Base-by-base conservation (phyloP, 2,329 filamentous ascomycete genomes). In the Cladosporium colombiae region DNA sequence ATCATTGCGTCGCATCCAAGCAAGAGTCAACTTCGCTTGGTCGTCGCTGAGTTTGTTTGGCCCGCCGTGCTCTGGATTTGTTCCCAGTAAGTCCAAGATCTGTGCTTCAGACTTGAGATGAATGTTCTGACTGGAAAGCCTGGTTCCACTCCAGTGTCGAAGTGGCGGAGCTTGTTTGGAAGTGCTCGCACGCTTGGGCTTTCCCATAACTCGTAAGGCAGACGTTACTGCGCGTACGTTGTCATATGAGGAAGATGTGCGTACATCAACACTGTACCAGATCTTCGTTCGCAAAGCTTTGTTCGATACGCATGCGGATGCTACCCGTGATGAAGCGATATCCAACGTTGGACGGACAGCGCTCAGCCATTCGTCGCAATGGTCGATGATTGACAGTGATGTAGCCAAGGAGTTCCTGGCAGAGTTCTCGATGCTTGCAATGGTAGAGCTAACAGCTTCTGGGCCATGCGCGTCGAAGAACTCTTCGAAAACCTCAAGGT, bases 261-360 rank as follows among this genome's bases (percentile, higher is more conserved):
- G 90, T 31, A 98, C 93, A 76, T 97, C 93, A 1, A 91, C 94
- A 67, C 95, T 91, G 76, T 96, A 99, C 95, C 95, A 99, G 91
- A 98, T 97, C 82, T 98, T 98, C 76, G 97, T 91, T 50, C 95
- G 88, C 33, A 66, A 44, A 8, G 49, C 35, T 46, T 56, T 46
- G 50, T 56, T 55, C 14, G 61, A 55, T 6, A 29, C 33, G 16
- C 50, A 44, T 33, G 61, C 33, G 18, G 16, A 29, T 33, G 50
- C 35, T 5, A 63, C 33, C 21, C 25, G 61, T 18, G 33, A 56
- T 10, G 61, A 63, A 16, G 52, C 57, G 2, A 21, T 6, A 3
- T 52, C 27, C 25, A 65, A 31, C 8, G 49, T 31, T 16, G 63
- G 44, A n/a, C 37, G 53, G 25, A 44, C 31, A 14, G 33, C 4